These are phyloP conservation scores for Oryza glaberrima DNA, from an alignment of 176 grass and related monocot species.

Conservation along the genomic window DNA sequence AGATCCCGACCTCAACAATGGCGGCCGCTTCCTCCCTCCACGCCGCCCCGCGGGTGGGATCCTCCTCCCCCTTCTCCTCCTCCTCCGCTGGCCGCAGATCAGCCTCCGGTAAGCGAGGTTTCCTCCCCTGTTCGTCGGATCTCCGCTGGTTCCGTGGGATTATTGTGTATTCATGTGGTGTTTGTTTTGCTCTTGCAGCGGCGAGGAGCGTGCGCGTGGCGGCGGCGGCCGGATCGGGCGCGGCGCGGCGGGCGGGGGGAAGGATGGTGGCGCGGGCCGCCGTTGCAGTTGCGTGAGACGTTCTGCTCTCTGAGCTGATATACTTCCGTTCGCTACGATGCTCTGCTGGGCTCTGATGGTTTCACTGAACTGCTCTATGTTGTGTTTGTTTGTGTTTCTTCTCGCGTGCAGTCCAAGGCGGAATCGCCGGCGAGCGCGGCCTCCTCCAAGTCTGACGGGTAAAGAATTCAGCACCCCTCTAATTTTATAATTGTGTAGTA, in stretches of 20 bases:
- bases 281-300: constrained; percentile 46
- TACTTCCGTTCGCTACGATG: not conserved
- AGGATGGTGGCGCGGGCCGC: constrained; percentile 33
- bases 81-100: not conserved
- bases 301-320: not conserved
- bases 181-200: constrained; percentile 28
- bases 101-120: not conserved
- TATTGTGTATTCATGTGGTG: not conserved
- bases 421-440: constrained; percentile 31
- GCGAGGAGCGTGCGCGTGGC: constrained; percentile 32
- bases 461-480: not conserved
- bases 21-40: constrained; percentile 51
- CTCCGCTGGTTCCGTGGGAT: not conserved
- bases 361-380: not conserved
- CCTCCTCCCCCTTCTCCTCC: not conserved
- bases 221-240: constrained; percentile 18
- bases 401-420: constrained; percentile 44
- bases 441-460: constrained; percentile 40
- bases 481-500: too few relatives aligned
- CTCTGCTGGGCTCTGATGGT: constrained; percentile 17
- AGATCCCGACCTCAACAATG: constrained; percentile 40
- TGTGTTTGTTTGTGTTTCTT: not conserved
- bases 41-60: constrained; percentile 26
- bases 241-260: not conserved
- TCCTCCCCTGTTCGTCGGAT: not conserved